Base-by-base conservation (phyloP, 176 grass and related monocot species). In the Oryza punctata region DNA sequence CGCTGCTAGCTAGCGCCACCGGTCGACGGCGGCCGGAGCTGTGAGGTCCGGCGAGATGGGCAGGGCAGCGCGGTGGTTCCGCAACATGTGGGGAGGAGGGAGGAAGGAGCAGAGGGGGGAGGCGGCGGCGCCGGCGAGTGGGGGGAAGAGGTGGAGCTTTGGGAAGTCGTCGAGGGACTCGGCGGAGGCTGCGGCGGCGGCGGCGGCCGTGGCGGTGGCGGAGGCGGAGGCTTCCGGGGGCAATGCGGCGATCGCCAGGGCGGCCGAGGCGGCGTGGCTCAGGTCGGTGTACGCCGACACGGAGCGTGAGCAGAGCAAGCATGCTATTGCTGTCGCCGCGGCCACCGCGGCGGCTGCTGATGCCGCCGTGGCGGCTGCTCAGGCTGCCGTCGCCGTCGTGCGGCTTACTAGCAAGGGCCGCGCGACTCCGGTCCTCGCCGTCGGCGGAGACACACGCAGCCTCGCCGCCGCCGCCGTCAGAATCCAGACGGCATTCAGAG, bases 401-500 rank as follows among this genome's bases (percentile, higher is more conserved):
- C 57, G 86, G 7, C 97, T 99, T 33, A 99, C 97, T 6, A 99
- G 84, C 71, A 92, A 94, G 70, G 93, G 93, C 0, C 86, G 87
- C 29, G 73, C 67, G 0, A 5, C 73, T 27, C 33, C 46, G 1
- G 30, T 50, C 15, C 83, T 77, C 59, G 85, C 93, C 3, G 70
- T 94, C 18, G 46, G 70, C 45, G 71, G 45, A 1, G 73, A 74
- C 10, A 26, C 18, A 10, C 65, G 64, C 44, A 18, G 41, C 3
- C 69, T 18, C 19, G 29, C 32, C 15, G 30, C 73, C 3, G 87
- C 96, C 5, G 93, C 91, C 24, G 71, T 96, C n/a, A 87, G 81
- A 87, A 99, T 99, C 86, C 97, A 99, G 84, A 94, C 93, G 3
- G 89, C 91, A 0, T 99, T 99, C 87, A 87, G 97, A 27, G 91